phyloP scores from a whole-genome alignment of 306 rosid species.

The Vicia sativa region DNA sequence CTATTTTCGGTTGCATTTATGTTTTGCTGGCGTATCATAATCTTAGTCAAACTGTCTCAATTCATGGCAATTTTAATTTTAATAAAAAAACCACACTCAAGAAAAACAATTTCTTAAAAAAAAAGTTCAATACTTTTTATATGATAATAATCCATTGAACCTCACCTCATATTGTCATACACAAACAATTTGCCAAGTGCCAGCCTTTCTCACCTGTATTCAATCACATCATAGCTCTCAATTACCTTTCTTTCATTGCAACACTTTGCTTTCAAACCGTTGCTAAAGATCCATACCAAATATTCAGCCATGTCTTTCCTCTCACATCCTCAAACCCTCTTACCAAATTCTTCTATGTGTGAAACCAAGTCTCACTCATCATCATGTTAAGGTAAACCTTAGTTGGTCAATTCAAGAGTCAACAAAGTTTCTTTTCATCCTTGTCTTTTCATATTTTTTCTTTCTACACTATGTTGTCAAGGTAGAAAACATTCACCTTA shows the following conservation, averaged over 20 bases:
- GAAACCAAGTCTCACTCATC: slow-evolving; percentile 12
- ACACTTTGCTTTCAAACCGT: not conserved
- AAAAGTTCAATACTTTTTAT: too few species aligned
- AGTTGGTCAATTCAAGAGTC: slow-evolving; percentile 26
- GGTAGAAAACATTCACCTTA: slow-evolving; percentile 3
- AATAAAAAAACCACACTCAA: not conserved
- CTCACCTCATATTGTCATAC: not conserved
- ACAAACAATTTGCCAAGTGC: slow-evolving; percentile 17
- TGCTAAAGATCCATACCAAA: not conserved
- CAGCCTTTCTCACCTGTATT: slow-evolving; percentile 14
- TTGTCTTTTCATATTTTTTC: not conserved
- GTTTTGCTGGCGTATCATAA: not conserved
- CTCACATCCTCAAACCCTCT: not conserved
- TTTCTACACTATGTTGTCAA: not conserved
- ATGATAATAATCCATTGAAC: not conserved
- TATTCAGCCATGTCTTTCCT: not conserved
- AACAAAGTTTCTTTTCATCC: slow-evolving; percentile 16
- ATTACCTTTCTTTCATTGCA: not conserved
- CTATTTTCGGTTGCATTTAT: slow-evolving; percentile 9
- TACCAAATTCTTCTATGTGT: slow-evolving; percentile 5
- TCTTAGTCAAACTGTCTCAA: slow-evolving; percentile 1
- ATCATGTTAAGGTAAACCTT: slow-evolving; percentile 1
- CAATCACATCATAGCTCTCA: not conserved
- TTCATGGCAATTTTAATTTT: not conserved
- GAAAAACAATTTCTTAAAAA: too few species aligned